Percentiles rank a stretch among this genome's conserved stretches.
Conservation (phyloP, 345 rosid species). For the Citrus reticulata region DNA sequence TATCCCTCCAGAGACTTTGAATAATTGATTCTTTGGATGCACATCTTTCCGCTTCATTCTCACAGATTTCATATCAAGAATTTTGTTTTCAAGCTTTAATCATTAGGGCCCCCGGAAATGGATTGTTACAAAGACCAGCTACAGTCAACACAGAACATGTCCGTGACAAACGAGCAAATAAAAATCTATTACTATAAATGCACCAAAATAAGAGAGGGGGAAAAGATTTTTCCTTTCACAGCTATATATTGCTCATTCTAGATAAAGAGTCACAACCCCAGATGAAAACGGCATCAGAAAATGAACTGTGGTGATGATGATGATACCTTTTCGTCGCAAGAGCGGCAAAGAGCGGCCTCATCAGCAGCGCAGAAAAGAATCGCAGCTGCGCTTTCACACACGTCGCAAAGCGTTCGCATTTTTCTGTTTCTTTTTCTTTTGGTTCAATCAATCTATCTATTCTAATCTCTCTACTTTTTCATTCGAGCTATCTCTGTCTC, state of each 20-base stretch:
- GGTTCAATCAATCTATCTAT: background rate
- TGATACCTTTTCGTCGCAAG: conserved; percentile 71
- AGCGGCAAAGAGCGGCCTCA: conserved; percentile 81
- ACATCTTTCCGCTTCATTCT: background rate
- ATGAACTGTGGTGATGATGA: no score
- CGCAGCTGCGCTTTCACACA: conserved; percentile 76
- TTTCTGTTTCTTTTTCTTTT: background rate
- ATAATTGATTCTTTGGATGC: background rate
- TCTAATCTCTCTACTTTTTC: background rate
- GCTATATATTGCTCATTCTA: background rate
- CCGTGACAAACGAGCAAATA: background rate
- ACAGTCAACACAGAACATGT: background rate
- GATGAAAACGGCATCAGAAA: no score
- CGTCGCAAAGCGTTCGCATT: conserved; percentile 75
- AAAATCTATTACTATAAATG: no score
- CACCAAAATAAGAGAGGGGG: background rate
- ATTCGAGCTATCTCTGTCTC: background rate
- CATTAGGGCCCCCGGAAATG: background rate
- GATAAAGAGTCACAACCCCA: background rate
- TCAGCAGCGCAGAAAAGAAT: conserved; percentile 86
- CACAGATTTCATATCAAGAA: background rate
- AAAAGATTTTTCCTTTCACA: no score
- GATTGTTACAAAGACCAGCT: background rate
- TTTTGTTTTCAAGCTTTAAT: background rate
- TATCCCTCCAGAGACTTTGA: no score